Evolutionary conservation across 1,284 basidiomycete species (phyloP), one percentile per base, ranked within the genome.

Genomic region (Pterula multifida): DNA sequence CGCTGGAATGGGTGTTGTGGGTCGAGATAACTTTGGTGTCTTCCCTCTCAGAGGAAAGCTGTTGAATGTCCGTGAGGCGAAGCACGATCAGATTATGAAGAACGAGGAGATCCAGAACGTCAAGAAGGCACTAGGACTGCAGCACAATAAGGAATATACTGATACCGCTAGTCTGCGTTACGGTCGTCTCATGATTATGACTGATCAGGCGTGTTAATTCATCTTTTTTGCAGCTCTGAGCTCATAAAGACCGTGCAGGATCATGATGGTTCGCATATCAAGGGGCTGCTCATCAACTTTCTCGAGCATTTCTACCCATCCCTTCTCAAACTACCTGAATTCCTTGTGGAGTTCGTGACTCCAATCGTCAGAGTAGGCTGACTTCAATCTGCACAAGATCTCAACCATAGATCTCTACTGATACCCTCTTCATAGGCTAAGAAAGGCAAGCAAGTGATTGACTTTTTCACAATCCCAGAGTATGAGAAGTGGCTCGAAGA

Each of bases 201-300:
- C 96, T 12, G 96, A 99, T 85, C 94, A 98, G 78, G 91, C 90
- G 52, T 36, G 61, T 57, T 55, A 50, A 45, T 39, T 45, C 23
- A 49, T 50, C 12, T 44, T 3, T 39, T 21, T 35, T 15, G 23
- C 12, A 17, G 12, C 24, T 35, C 45, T 49, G 55, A 53, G 15
- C 46, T 32, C 54, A 39, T 54, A 54, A 59, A 19, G 53, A 39
- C 12, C 35, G n/a, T 54, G 0, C 64, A 96, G 90, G 96, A 99
- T 80, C 93, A 98, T 69, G 96, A 99, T 69, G 96, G 96, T 49
- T 98, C 95, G 35, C 96, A 99, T 69, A 99, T 99, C 72, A 99
- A 99, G 68, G 96, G 96, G 36, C 78, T 98, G 6, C 78, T 99
- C 52, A 96, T 99, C 72, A 99, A 99, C 67, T 98, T 94, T 67